These are phyloP conservation scores for Daldinia sp. DNA, from an alignment of 2,329 filamentous ascomycete species.

Conservation along the genomic window DNA sequence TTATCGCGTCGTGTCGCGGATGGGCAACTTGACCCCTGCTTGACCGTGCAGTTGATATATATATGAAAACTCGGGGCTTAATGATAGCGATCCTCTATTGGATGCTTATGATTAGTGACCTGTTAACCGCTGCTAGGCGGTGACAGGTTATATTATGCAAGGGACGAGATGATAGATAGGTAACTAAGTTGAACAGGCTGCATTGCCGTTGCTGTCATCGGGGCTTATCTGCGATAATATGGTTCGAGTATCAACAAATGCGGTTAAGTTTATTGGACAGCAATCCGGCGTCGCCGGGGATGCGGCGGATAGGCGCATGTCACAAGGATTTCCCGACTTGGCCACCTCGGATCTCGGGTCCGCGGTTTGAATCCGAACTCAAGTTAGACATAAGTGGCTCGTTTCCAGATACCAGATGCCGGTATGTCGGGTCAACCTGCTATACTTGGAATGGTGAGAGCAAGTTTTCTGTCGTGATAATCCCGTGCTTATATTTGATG, in stretches of 20 bases:
- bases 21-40: not conserved
- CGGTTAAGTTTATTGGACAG: conserved; percentile 19
- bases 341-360: conserved; percentile 32
- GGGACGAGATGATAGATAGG: not conserved
- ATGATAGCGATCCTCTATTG: conserved; percentile 2
- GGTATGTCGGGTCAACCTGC: not conserved
- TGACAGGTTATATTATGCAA: conserved; percentile 14
- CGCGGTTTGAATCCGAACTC: conserved; percentile 26
- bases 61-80: not conserved
- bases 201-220: not conserved
- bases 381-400: conserved; percentile 8
- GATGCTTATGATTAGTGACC: not conserved
- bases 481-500: conserved; percentile 7
- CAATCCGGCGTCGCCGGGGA: conserved; percentile 2
- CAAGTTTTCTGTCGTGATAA: conserved; percentile 12
- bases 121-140: not conserved
- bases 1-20: not conserved
- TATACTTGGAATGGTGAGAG: not conserved
- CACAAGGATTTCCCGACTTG: conserved; percentile 16
- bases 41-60: not conserved
- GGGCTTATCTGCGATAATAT: conserved; percentile 6
- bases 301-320: conserved; percentile 27
- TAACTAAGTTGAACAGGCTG: not conserved
- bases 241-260: conserved; percentile 17
- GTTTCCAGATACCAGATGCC: conserved; percentile 1